Percentiles rank a stretch among this genome's conserved stretches.
Evolutionary conservation across 2,329 filamentous ascomycete species (phyloP).

Genomic region (Exophiala xenobiotica): DNA sequence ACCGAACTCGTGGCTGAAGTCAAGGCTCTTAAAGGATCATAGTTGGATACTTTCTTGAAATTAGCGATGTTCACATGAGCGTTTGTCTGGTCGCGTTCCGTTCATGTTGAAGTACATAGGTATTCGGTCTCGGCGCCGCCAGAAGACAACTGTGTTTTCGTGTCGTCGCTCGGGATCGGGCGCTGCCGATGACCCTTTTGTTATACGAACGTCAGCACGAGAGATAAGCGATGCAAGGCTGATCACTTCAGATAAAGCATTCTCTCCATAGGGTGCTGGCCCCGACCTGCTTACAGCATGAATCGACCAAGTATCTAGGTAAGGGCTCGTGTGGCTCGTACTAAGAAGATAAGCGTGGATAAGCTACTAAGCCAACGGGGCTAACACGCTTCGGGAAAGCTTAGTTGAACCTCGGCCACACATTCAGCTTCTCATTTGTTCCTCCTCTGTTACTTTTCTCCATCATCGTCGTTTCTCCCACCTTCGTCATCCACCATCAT

Average conservation of each 20-base stretch:
- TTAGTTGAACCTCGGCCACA: background rate
- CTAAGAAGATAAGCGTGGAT: background rate
- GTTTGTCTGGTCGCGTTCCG: too few relatives aligned
- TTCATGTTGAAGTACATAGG: too few relatives aligned
- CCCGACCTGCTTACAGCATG: background rate
- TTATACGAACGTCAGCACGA: too few relatives aligned
- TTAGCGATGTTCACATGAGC: background rate
- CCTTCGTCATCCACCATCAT: background rate
- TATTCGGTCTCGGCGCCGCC: too few relatives aligned
- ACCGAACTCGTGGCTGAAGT: conserved; percentile 30
- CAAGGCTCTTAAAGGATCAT: conserved; percentile 26
- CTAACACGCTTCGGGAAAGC: background rate
- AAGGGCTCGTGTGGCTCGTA: background rate
- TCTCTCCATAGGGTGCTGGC: too few relatives aligned
- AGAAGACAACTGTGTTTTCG: too few relatives aligned
- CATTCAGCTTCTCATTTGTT: background rate
- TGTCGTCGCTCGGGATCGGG: too few relatives aligned
- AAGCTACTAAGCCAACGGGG: background rate
- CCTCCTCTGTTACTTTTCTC: background rate
- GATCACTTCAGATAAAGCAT: too few relatives aligned
- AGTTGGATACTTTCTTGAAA: conserved; percentile 10
- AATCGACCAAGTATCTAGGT: too few relatives aligned
- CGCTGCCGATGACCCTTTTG: too few relatives aligned
- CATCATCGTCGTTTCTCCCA: background rate
- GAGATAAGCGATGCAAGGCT: too few relatives aligned